Evolutionary conservation across 306 rosid species (phyloP).

Genomic region (Castanea mollissima): DNA sequence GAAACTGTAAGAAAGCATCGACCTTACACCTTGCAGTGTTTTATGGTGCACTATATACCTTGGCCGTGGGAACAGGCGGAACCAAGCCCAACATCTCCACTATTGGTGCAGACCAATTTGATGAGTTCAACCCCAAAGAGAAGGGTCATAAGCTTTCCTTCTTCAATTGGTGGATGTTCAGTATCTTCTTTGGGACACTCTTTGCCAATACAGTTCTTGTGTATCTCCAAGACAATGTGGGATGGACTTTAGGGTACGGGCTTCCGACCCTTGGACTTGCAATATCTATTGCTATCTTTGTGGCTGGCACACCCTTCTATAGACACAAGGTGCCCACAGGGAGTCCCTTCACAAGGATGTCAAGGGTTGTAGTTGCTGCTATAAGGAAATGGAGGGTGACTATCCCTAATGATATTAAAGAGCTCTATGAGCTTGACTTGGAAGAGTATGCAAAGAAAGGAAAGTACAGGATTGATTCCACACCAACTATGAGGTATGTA

Average conservation of each 20-base stretch:
- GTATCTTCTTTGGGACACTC: constrained; percentile 78
- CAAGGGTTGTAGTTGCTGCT: constrained; percentile 64
- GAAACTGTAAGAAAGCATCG: constrained; percentile 71
- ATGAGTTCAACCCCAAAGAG: constrained; percentile 74
- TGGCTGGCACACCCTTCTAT: constrained; percentile 69
- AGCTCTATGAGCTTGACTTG: constrained; percentile 56
- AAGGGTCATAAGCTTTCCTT: constrained; percentile 72
- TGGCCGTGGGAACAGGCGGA: constrained; percentile 90
- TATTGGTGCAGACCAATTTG: constrained; percentile 94
- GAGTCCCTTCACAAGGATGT: constrained; percentile 55
- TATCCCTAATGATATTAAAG: constrained; percentile 53
- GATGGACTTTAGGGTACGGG: constrained; percentile 88
- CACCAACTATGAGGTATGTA: constrained; percentile 67
- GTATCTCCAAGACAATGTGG: constrained; percentile 82
- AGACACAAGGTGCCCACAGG: constrained; percentile 63
- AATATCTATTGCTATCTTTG: constrained; percentile 55
- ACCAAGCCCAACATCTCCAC: constrained; percentile 96
- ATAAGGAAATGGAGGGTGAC: constrained; percentile 52
- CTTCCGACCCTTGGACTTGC: constrained; percentile 81
- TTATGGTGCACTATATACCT: constrained; percentile 73
- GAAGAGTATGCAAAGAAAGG: constrained; percentile 48
- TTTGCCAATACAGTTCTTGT: constrained; percentile 81
- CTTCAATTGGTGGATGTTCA: constrained; percentile 99
- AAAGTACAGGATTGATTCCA: constrained; percentile 57
- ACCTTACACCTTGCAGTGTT: constrained; percentile 67